Base-by-base conservation (phyloP, 495 filamentous ascomycete genomes). In the Penicillium cosmopolitanum region DNA sequence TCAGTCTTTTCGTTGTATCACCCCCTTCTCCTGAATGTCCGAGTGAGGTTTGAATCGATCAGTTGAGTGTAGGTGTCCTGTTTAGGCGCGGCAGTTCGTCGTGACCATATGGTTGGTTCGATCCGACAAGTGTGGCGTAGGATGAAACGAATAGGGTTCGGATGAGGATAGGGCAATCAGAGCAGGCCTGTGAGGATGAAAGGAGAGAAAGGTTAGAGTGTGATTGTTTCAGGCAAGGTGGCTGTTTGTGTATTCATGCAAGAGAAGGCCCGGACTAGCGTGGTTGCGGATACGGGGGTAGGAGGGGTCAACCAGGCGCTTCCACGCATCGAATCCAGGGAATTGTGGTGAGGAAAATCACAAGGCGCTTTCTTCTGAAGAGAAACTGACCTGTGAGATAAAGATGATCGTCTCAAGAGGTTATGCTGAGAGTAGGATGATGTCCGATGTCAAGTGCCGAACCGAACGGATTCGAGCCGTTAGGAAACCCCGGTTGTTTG, bases 251-350 rank as follows among this genome's bases (percentile, higher is more conserved):
- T 38, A 28, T 55, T 53, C 50, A 44, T 40, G 18, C n/a, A 44
- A 19, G 42, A 44, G 42, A 9, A 9, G 8, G 16, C 5, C 10
- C 4, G 36, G 36, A 4, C 4, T 38, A 25, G 19, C 19, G 23
- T 16, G 46, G 36, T 33, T 33, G 60, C 51, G 36, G 47, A 53
- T 47, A 51, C 35, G 58, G 55, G 58, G 56, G 61, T 64, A 67
- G 64, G 67, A 67, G 64, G 67, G 67, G 67, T 65, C 53, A 59
- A 61, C 58, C 62, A 58, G 60, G 59, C 56, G 53, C 57, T 56
- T 52, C 57, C 44, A 56, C 35, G 44, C 11, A 43, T 35, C 13
- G 15, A 18, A 56, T 23, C 36, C 23, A 52, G n/a, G 33, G 12
- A 42, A 16, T 51, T 33, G 47, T 42, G 55, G 36, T 50, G 56